Percentiles rank a stretch among this genome's conserved stretches.
These are phyloP conservation scores for Ascochyta koolunga DNA, from an alignment of 2,329 filamentous ascomycete species.

Conservation along the genomic window DNA sequence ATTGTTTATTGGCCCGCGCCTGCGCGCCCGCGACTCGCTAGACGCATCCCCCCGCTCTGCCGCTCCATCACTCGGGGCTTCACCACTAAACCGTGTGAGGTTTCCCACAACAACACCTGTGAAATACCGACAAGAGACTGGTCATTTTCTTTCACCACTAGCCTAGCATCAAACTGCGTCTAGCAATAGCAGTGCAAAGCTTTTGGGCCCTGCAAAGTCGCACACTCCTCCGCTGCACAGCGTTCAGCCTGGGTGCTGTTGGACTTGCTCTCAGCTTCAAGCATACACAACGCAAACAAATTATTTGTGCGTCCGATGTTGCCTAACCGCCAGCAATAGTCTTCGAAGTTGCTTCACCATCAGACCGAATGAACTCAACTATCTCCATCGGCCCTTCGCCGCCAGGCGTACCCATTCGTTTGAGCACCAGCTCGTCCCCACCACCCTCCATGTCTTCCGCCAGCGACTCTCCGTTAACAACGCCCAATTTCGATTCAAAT, in stretches of 20 bases:
- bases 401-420: conserved; percentile 38
- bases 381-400: conserved; percentile 44
- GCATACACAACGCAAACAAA: conserved; percentile 5
- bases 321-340: conserved; percentile 25
- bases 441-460: conserved; percentile 50
- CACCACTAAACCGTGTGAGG: conserved; percentile 33
- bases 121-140: conserved; percentile 14
- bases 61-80: conserved; percentile 41
- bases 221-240: conserved; percentile 11
- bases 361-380: conserved; percentile 45
- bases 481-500: conserved; percentile 43
- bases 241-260: conserved; percentile 3
- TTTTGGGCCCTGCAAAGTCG: conserved; percentile 11
- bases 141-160: conserved; percentile 16
- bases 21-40: conserved; percentile 43
- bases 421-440: conserved; percentile 50
- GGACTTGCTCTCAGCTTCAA: conserved; percentile 1
- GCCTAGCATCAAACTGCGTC: neutral
- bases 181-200: neutral
- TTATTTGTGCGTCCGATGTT: conserved; percentile 33
- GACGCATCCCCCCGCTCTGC: conserved; percentile 42
- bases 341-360: conserved; percentile 19
- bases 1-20: conserved; percentile 39
- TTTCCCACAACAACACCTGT: conserved; percentile 23
- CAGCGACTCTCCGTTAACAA: conserved; percentile 48